Percentiles rank a stretch among this genome's conserved stretches.
These are phyloP conservation scores for Immersiporthe knoxdaviesiana DNA, from an alignment of 2,329 filamentous ascomycete species.

Conservation along the genomic window DNA sequence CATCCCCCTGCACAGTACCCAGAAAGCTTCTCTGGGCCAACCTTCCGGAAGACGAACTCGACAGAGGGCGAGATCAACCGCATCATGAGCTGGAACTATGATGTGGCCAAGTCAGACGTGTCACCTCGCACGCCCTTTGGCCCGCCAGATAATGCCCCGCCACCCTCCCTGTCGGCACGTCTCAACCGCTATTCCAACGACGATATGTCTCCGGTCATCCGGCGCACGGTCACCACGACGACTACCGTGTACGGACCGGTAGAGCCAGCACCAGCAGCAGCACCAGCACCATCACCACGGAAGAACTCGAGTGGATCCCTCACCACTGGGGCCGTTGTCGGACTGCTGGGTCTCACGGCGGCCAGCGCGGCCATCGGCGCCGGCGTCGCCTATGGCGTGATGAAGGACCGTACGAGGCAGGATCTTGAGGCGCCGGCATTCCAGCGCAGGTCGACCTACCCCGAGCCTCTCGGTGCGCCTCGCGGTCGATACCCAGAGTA, in stretches of 20 bases:
- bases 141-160: constrained; percentile 31
- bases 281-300: constrained; percentile 35
- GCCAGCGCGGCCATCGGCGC: constrained; percentile 71
- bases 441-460: constrained; percentile 51
- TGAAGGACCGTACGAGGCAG: constrained; percentile 57
- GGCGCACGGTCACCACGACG: constrained; percentile 43
- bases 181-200: constrained; percentile 30
- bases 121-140: constrained; percentile 32
- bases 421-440: constrained; percentile 47
- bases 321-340: constrained; percentile 67
- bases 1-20: constrained; percentile 44
- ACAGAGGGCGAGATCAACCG: constrained; percentile 46
- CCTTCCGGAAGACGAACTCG: constrained; percentile 42
- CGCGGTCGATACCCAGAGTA: constrained; percentile 44
- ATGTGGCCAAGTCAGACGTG: constrained; percentile 41
- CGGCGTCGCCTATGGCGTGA: constrained; percentile 70
- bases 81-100: constrained; percentile 55
- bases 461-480: constrained; percentile 42
- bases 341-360: constrained; percentile 68
- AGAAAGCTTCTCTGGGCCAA: constrained; percentile 40
- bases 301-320: constrained; percentile 47
- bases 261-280: constrained; percentile 18
- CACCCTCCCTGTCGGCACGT: constrained; percentile 14
- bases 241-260: constrained; percentile 34
- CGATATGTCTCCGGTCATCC: constrained; percentile 37